These are phyloP conservation scores for Thalia dealbata DNA, from an alignment of 176 grass and related monocot genomes.

Conservation along the genomic window DNA sequence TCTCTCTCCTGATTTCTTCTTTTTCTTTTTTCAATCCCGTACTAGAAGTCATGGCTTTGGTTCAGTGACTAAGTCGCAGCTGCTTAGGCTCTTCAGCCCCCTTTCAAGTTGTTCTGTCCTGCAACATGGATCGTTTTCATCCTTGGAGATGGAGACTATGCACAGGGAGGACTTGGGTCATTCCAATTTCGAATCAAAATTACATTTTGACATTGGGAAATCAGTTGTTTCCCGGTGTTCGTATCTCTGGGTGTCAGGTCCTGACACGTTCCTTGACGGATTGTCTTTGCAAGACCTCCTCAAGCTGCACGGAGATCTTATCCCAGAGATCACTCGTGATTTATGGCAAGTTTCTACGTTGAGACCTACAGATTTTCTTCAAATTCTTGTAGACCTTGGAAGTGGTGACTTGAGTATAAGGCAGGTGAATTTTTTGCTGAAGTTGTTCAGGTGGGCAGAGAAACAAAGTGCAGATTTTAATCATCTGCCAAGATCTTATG, in stretches of 20 bases:
- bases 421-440: slow-evolving; percentile 53
- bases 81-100: background rate
- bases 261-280: slow-evolving; percentile 31
- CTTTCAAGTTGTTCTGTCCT: background rate
- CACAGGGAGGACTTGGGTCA: background rate
- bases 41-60: background rate
- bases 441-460: slow-evolving; percentile 64
- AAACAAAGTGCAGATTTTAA: slow-evolving; percentile 41
- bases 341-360: slow-evolving; percentile 53
- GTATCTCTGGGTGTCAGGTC: slow-evolving; percentile 34
- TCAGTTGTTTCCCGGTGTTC: slow-evolving; percentile 41
- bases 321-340: slow-evolving; percentile 47
- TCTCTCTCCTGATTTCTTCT: background rate
- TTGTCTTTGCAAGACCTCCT: slow-evolving; percentile 50
- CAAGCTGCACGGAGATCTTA: slow-evolving; percentile 42
- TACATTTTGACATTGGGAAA: slow-evolving; percentile 35
- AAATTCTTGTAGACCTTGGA: slow-evolving; percentile 53
- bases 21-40: background rate
- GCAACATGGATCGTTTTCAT: background rate
- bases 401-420: slow-evolving; percentile 29
- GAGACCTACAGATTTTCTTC: slow-evolving; percentile 46
- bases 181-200: slow-evolving; percentile 12
- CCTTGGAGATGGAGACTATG: background rate
- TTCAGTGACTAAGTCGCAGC: background rate
- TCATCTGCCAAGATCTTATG: slow-evolving; percentile 70